Evolutionary conservation across 2,329 filamentous ascomycete genomes (phyloP), one percentile per base, ranked within the genome.

Genomic region (Neopestalotiopsis sp.): DNA sequence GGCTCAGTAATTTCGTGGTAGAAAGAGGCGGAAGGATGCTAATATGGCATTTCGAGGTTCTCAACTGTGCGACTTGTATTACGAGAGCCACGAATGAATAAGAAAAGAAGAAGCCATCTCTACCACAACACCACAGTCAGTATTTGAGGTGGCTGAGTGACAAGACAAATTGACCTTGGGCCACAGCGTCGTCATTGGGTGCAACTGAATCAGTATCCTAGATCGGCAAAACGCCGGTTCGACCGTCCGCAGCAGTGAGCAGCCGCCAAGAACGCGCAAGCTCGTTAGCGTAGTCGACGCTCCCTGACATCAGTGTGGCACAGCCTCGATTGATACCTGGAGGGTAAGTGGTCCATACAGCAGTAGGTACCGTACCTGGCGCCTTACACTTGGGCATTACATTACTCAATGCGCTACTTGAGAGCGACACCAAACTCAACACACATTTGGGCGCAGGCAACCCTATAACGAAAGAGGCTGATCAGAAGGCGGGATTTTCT

Each of bases 281-380:
- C 24, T 7, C 45, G 14, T 38, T 38, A 38, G 34, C 34, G 45
- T 53, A 17, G 17, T 53, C 17, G 59, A 10, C 34, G 59, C 59
- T 40, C 32, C 32, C 59, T 62, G 59, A 62, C 59, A 62, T 62
- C 59, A 62, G 59, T 17, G 59, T 38, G 59, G 45, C 59, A 62
- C 59, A 62, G 59, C 59, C 59, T 62, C 59, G 32, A 62, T 38
- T n/a, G 32, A 20, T 53, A 49, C 45, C 45, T 17, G 6, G 34
- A 10, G 34, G 34, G 34, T 38, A 10, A 38, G 34, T 38, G 34
- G 34, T 38, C 34, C 34, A 10, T 38, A 28, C 24, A 28, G 24
- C 24, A 28, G 24, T 10, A 38, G 34, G 34, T 38, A 53, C 45
- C 45, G 45, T 53, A 53, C 45, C 45, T 53, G n/a, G 45, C 45